A percentile compares a stretch with the other conserved stretches of the same genome.
These are phyloP conservation scores for Ceraceosorus bombacis DNA, from an alignment of 1,284 basidiomycete genomes.

Conservation along the genomic window DNA sequence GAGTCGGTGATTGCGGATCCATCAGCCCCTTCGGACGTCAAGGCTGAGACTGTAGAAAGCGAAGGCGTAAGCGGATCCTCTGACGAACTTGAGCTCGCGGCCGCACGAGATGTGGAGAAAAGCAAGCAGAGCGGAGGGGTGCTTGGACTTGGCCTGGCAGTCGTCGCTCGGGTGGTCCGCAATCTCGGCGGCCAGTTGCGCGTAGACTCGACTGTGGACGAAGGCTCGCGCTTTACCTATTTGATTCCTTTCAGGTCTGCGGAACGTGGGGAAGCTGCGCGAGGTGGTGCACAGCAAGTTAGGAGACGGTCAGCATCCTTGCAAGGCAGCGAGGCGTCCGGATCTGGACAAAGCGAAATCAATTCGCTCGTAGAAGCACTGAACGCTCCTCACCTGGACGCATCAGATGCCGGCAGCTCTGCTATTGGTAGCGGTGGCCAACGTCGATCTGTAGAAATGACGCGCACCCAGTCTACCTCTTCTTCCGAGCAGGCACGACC, in stretches of 20 bases:
- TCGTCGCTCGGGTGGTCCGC: slow-evolving; percentile 73
- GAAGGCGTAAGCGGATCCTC: neutral
- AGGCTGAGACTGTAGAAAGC: neutral
- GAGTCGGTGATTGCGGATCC: slow-evolving; percentile 53
- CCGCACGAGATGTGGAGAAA: neutral
- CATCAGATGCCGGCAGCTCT: neutral
- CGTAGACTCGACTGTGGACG: slow-evolving; percentile 63
- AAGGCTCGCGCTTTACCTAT: slow-evolving; percentile 69
- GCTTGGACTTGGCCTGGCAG: slow-evolving; percentile 65
- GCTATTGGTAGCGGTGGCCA: neutral
- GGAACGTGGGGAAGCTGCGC: slow-evolving; percentile 3
- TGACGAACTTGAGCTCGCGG: neutral
- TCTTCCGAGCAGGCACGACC: neutral
- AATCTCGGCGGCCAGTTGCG: slow-evolving; percentile 71
- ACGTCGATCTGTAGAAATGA: neutral
- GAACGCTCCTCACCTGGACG: slow-evolving; percentile 27
- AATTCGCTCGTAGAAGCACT: slow-evolving; percentile 64
- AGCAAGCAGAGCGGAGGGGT: slow-evolving; percentile 17
- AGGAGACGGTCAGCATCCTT: slow-evolving; percentile 29
- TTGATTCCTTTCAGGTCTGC: slow-evolving; percentile 57
- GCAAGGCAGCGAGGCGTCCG: slow-evolving; percentile 22
- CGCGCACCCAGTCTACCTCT: neutral
- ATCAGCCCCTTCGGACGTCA: neutral
- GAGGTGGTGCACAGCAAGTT: slow-evolving; percentile 15
- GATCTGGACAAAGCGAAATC: slow-evolving; percentile 52